Evolutionary conservation across 441 rosid species (phyloP).

Genomic region (Eruca vesicaria): DNA sequence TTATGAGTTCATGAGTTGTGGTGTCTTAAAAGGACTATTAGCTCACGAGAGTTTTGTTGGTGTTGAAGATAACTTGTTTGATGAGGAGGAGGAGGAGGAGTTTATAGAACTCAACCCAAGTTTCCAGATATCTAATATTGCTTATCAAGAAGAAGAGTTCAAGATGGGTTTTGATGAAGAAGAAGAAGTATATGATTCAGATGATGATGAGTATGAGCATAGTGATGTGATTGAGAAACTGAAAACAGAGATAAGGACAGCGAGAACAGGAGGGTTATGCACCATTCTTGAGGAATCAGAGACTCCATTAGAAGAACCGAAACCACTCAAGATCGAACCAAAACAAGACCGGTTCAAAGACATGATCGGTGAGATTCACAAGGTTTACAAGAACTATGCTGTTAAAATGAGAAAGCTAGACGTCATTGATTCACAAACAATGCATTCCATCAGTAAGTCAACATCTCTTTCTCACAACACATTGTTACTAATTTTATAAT

Average conservation of each 20-base stretch:
- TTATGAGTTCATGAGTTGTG: slow-evolving; percentile 26
- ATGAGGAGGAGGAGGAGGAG: slow-evolving; percentile 33
- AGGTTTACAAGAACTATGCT: slow-evolving; percentile 59
- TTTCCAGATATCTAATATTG: slow-evolving; percentile 20
- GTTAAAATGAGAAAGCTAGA: slow-evolving; percentile 76
- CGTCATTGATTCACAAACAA: slow-evolving; percentile 65
- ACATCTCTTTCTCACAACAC: not conserved
- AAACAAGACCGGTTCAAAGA: slow-evolving; percentile 47
- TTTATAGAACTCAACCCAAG: slow-evolving; percentile 50
- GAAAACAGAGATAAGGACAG: slow-evolving; percentile 52
- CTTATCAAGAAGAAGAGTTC: slow-evolving; percentile 18
- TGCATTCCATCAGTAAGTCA: slow-evolving; percentile 71
- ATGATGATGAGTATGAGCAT: slow-evolving; percentile 45
- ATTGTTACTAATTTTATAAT: too few species aligned
- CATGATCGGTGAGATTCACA: slow-evolving; percentile 50
- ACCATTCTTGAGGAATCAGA: slow-evolving; percentile 76
- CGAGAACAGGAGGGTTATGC: slow-evolving; percentile 75
- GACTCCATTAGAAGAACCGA: slow-evolving; percentile 43
- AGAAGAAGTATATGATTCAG: slow-evolving; percentile 21
- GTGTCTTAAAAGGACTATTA: slow-evolving; percentile 21
- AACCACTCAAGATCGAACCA: slow-evolving; percentile 54
- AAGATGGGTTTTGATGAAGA: slow-evolving; percentile 32
- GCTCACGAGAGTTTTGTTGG: slow-evolving; percentile 26
- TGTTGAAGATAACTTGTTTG: slow-evolving; percentile 9
- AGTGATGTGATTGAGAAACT: slow-evolving; percentile 61